These are phyloP conservation scores for Phoma sp. DNA, from an alignment of 2,329 filamentous ascomycete genomes.

Conservation along the genomic window DNA sequence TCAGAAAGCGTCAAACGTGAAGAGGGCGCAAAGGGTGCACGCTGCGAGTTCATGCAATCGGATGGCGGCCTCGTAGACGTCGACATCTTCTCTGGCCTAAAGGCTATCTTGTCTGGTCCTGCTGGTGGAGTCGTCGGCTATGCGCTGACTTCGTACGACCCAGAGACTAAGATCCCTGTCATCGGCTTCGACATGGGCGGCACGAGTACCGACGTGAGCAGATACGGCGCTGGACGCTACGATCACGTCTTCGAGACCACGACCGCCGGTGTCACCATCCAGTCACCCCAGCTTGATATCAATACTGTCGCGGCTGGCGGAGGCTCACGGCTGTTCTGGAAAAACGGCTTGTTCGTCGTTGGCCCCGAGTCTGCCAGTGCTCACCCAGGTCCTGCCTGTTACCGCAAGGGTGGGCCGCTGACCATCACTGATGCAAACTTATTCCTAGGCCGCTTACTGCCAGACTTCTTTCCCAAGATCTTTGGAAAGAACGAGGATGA, in stretches of 20 bases:
- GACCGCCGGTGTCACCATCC: constrained; percentile 91
- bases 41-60: constrained; percentile 96
- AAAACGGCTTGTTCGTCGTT: constrained; percentile 87
- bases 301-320: constrained; percentile 94
- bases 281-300: constrained; percentile 90
- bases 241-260: constrained; percentile 96
- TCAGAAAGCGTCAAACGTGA: constrained; percentile 74
- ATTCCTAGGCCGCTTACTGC: constrained; percentile 80
- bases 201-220: constrained; percentile 88
- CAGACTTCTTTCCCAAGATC: constrained; percentile 93
- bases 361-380: constrained; percentile 89
- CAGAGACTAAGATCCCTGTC: constrained; percentile 79
- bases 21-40: constrained; percentile 69
- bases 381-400: constrained; percentile 89
- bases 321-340: constrained; percentile 83
- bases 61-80: constrained; percentile 77
- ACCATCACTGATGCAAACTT: constrained; percentile 95
- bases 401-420: constrained; percentile 84
- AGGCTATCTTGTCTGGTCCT: constrained; percentile 85
- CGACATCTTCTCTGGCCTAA: constrained; percentile 80
- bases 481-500: constrained; percentile 90
- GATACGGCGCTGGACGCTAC: constrained; percentile 83
- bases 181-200: constrained; percentile 98
- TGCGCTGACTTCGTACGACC: constrained; percentile 87
- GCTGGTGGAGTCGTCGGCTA: constrained; percentile 95